Evolutionary conservation across 2,329 filamentous ascomycete species (phyloP).

Genomic region (Monosporascus sp.): DNA sequence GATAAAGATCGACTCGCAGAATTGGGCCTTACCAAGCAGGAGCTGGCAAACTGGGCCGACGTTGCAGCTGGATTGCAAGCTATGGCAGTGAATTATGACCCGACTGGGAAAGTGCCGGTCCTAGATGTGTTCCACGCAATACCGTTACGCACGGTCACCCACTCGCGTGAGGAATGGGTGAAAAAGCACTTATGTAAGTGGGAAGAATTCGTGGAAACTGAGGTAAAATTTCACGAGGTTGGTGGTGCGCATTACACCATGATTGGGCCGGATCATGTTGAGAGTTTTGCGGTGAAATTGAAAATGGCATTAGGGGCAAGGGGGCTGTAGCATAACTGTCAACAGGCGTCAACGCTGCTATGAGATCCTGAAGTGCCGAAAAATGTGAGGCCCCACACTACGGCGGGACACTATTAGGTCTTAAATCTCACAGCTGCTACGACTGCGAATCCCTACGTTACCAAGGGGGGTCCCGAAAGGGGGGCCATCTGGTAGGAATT

Average conservation of each 20-base stretch:
- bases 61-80: constrained; percentile 31
- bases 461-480: too few relatives aligned
- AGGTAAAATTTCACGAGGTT: constrained; percentile 28
- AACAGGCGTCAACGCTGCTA: too few relatives aligned
- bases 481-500: too few relatives aligned
- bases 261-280: constrained; percentile 27
- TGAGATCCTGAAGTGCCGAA: too few relatives aligned
- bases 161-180: constrained; percentile 26
- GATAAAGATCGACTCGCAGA: constrained; percentile 22
- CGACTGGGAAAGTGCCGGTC: constrained; percentile 26
- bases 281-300: too few relatives aligned
- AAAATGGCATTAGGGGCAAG: too few relatives aligned
- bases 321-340: too few relatives aligned
- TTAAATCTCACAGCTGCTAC: too few relatives aligned
- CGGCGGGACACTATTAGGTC: too few relatives aligned
- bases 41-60: constrained; percentile 29
- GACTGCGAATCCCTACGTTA: too few relatives aligned
- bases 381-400: too few relatives aligned
- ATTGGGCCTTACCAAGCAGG: constrained; percentile 23
- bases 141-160: constrained; percentile 26
- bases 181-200: constrained; percentile 26
- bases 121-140: constrained; percentile 39
- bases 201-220: constrained; percentile 25
- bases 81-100: constrained; percentile 38
- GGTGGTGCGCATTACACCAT: constrained; percentile 35